Evolutionary conservation across 176 grass and related monocot genomes (phyloP).

Genomic region (Guadua angustifolia): DNA sequence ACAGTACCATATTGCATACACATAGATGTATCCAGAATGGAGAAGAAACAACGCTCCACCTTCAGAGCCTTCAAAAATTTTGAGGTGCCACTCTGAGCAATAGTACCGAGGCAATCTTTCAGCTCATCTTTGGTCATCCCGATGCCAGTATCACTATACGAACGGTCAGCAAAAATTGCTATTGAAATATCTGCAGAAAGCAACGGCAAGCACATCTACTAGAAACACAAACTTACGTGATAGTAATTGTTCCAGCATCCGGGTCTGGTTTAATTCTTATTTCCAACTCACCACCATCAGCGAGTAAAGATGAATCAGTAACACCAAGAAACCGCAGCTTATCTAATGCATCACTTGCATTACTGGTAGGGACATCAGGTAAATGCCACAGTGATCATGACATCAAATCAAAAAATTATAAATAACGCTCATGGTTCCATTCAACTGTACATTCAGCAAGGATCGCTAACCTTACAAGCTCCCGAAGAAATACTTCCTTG

Average conservation of each 20-base stretch:
- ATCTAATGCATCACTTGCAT: slow-evolving; percentile 87
- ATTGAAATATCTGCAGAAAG: neutral
- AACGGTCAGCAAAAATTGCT: neutral
- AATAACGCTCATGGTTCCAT: neutral
- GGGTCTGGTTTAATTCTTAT: slow-evolving; percentile 80
- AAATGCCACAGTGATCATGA: neutral
- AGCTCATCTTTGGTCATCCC: slow-evolving; percentile 98
- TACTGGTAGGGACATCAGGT: slow-evolving; percentile 44
- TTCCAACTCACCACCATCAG: slow-evolving; percentile 71
- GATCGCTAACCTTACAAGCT: slow-evolving; percentile 74
- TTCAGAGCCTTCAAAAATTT: slow-evolving; percentile 88
- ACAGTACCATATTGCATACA: neutral
- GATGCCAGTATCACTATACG: slow-evolving; percentile 63
- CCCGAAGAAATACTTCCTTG: slow-evolving; percentile 90
- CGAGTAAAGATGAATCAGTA: slow-evolving; percentile 76
- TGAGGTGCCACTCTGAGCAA: slow-evolving; percentile 94
- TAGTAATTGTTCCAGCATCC: slow-evolving; percentile 78
- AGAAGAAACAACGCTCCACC: slow-evolving; percentile 35
- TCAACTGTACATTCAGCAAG: neutral
- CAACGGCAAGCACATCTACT: neutral
- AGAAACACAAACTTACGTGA: slow-evolving; percentile 55
- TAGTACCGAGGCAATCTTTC: slow-evolving; percentile 92
- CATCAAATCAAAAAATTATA: neutral
- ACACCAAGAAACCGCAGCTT: slow-evolving; percentile 89
- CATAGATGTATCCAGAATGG: neutral